Conservation (phyloP, 257 asterid genomes). For the Pogostemon cablin region DNA sequence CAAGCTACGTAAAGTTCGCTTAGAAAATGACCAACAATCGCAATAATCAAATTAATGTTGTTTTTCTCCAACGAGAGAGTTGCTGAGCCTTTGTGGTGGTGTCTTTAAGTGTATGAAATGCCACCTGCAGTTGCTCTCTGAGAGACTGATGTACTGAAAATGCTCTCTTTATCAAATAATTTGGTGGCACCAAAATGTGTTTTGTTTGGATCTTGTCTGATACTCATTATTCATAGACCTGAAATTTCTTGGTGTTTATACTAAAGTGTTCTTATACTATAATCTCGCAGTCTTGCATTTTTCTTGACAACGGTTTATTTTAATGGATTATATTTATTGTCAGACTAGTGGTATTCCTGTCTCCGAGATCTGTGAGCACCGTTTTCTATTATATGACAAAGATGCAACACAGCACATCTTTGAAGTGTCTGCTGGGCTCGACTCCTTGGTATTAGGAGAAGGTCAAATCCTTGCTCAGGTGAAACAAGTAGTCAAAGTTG, state of each 20-base stretch:
- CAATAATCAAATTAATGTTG: not conserved
- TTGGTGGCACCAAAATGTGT: not conserved
- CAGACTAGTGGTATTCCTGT: conserved; percentile 89
- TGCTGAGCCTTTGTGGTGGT: not conserved
- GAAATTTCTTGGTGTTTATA: not conserved
- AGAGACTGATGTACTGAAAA: not conserved
- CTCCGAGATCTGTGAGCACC: conserved; percentile 76
- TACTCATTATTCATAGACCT: not conserved
- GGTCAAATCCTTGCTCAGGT: conserved; percentile 95
- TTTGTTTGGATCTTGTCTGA: conserved; percentile 11
- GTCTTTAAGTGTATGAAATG: not conserved
- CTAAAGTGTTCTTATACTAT: too few relatives aligned
- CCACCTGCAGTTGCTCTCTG: not conserved
- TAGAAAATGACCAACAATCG: not conserved
- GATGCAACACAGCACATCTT: conserved; percentile 91
- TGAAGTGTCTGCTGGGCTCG: conserved; percentile 93
- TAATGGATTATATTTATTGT: conserved; percentile 30
- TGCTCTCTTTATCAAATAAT: not conserved
- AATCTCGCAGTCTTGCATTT: not conserved
- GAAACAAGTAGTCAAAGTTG: conserved; percentile 88
- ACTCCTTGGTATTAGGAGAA: conserved; percentile 87
- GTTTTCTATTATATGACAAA: conserved; percentile 72
- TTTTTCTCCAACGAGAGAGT: conserved; percentile 7
- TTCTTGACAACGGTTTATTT: not conserved
- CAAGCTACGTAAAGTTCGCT: not conserved